Conservation (phyloP, 139 green algal species). For the Pseudopediastrum boryanum region DNA sequence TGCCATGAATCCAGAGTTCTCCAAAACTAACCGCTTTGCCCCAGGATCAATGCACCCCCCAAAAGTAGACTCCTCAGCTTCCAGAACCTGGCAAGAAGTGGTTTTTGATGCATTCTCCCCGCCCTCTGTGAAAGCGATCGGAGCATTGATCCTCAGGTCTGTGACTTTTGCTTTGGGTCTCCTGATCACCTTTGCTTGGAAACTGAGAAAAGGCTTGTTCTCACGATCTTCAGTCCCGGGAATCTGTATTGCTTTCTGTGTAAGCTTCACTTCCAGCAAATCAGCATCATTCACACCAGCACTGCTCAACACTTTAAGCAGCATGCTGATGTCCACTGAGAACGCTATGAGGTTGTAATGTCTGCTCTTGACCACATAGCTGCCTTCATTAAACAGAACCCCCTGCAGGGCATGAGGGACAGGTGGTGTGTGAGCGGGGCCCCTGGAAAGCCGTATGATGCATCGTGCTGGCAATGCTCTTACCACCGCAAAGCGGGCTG, state of each 20-base stretch:
- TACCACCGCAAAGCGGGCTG: conserved; percentile 59
- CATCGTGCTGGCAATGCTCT: not conserved
- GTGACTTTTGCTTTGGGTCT: not conserved
- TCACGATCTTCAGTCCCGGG: conserved; percentile 25
- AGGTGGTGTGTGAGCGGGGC: not conserved
- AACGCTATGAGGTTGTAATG: conserved; percentile 81
- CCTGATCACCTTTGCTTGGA: conserved; percentile 47
- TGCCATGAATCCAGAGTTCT: too few species aligned
- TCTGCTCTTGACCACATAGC: conserved; percentile 56
- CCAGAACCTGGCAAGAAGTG: too few species aligned
- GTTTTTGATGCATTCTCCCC: too few species aligned
- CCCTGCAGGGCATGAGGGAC: conserved; percentile 47
- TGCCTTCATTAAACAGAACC: conserved; percentile 64
- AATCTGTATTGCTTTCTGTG: conserved; percentile 38
- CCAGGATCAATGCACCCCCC: too few species aligned
- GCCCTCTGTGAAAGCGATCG: too few species aligned
- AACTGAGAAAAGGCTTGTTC: conserved; percentile 68
- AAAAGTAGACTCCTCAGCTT: too few species aligned
- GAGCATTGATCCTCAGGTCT: too few species aligned
- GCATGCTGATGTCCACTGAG: conserved; percentile 62
- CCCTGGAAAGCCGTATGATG: too few species aligned
- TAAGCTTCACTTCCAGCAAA: conserved; percentile 63
- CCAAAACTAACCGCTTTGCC: too few species aligned
- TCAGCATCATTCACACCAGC: conserved; percentile 38
- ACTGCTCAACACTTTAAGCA: conserved; percentile 70